Conservation (phyloP, 2,329 filamentous ascomycete species). For the Talaromyces sp. region DNA sequence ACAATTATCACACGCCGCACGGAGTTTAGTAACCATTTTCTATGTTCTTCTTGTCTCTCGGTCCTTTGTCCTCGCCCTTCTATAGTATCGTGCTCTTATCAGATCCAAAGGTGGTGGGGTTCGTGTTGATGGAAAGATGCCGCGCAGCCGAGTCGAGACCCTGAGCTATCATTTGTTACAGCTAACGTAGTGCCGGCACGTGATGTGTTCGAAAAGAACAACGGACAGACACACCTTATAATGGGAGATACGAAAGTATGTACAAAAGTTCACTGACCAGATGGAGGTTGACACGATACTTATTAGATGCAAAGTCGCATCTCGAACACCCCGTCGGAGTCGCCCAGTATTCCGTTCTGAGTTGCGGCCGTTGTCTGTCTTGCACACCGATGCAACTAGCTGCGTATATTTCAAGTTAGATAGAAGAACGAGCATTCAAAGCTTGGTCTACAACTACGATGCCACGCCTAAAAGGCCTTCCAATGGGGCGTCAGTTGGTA, state of each 20-base stretch:
- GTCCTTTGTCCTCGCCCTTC: too few species aligned
- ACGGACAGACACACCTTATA: neutral
- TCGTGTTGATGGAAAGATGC: neutral
- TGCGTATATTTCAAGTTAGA: neutral
- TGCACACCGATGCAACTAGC: neutral
- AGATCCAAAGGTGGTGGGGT: neutral
- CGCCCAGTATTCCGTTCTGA: neutral
- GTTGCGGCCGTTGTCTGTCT: neutral
- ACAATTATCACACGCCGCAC: slow-evolving; percentile 17
- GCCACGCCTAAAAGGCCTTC: neutral
- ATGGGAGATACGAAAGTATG: neutral
- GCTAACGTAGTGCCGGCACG: neutral
- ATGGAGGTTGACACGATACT: neutral
- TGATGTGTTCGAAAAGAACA: neutral
- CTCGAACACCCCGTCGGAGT: neutral
- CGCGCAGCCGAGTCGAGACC: neutral
- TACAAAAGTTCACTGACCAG: neutral
- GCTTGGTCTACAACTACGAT: neutral
- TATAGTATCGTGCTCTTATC: neutral
- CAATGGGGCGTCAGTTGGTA: neutral
- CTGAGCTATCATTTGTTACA: slow-evolving; percentile 19
- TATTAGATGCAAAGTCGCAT: neutral
- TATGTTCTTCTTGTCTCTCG: neutral
- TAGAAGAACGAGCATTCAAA: neutral
- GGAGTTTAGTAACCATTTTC: slow-evolving; percentile 2